Evolutionary conservation across 441 rosid genomes (phyloP).

Genomic region (Breynia disticha): DNA sequence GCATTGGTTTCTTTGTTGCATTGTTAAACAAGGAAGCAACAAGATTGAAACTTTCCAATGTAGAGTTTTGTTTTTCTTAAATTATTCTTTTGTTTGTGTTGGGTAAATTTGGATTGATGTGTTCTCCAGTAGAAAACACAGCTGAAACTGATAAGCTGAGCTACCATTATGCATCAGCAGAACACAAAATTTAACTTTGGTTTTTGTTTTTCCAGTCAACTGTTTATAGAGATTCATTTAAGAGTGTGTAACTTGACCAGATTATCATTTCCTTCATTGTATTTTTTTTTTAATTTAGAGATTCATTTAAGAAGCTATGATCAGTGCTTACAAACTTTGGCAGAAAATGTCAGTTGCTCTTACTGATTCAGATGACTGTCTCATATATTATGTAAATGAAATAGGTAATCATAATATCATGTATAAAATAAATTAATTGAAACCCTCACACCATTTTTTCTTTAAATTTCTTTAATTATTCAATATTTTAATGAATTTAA

Average conservation of each 20-base stretch:
- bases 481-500: no score
- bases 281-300: background rate
- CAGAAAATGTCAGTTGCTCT: no score
- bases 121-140: conserved; percentile 12
- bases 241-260: conserved; percentile 10
- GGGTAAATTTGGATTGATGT: conserved; percentile 10
- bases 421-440: background rate
- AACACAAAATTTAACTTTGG: conserved; percentile 3
- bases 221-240: conserved; percentile 17
- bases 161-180: conserved; percentile 7
- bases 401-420: no score
- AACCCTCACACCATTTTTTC: background rate
- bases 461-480: no score
- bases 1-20: background rate
- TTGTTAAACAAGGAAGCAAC: no score
- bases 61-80: conserved; percentile 9
- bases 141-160: conserved; percentile 7
- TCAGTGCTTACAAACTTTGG: no score
- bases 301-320: no score
- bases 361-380: no score
- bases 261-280: background rate
- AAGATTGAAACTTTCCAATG: background rate
- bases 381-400: no score
- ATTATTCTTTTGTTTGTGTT: background rate
- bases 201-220: background rate